Base-by-base conservation (phyloP, 192 early-diverging fungal genomes). In the Obelidium mucronatum region DNA sequence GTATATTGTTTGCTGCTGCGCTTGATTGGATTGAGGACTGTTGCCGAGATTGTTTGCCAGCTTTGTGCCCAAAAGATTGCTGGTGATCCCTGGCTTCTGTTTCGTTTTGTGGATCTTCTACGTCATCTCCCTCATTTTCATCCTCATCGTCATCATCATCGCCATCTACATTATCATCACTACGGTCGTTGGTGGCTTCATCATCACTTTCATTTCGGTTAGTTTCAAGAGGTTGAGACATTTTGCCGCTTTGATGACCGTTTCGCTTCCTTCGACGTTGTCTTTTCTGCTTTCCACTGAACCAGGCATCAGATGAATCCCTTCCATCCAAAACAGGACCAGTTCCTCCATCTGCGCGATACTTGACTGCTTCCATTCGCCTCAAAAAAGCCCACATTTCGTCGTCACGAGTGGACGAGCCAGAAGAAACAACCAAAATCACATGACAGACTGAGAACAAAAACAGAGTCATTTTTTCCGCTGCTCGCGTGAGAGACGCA, bases 401-500 rank as follows among this genome's bases (percentile, higher is more conserved):
- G 33, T 76, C 52, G 42, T 82, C 78, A 22, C 82, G 79, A 17
- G 51, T n/a, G 17, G 70, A 58, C 0, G 82, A 64, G 2, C 79
- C 76, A 33, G 88, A 85, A 5, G 75, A 77, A 5, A 92, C 86
- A 8, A 92, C 75, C 13, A 93, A 17, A 5, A 93, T 75, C 8
- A 92, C 86, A 68, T 93, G 90, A 59, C 91, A 92, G 8, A 92
- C 82, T 6, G 84, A 86, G 2, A 90, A 67, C 74, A 92, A 71
- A 58, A 92, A 91, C 28, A 88, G 74, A 0, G 88, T 79, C 42
- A 87, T 44, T 4, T 85, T 73, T 24, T 91, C 26, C 30, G 44
- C 8, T 70, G 83, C 84, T 19, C 83, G 54, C 84, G 84, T 87
- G 77, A 67, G 3, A 78, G 79, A 52, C 79, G 70, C 37, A 76